A percentile compares a stretch with the other conserved stretches of the same genome.
These are phyloP conservation scores for Trifolium dubium DNA, from an alignment of 306 rosid species.

Conservation along the genomic window DNA sequence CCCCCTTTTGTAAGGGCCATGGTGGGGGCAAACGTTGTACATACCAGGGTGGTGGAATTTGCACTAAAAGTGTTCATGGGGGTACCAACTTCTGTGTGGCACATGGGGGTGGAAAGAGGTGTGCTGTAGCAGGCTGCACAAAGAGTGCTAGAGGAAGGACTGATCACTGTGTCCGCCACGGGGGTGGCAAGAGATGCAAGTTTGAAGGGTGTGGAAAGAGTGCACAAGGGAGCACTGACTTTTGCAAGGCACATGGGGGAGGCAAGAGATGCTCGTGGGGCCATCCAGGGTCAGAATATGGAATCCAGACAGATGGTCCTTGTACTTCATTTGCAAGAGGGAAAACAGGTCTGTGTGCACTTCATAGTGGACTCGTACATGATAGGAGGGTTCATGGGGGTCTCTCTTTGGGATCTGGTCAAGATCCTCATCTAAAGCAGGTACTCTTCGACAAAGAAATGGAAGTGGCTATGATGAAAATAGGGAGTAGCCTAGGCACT, in stretches of 20 bases:
- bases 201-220: slow-evolving; percentile 88
- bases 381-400: slow-evolving; percentile 98
- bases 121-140: slow-evolving; percentile 85
- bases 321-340: slow-evolving; percentile 91
- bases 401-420: slow-evolving; percentile 66
- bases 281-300: slow-evolving; percentile 73
- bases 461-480: slow-evolving; percentile 55
- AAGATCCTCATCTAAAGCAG: slow-evolving; percentile 58
- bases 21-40: slow-evolving; percentile 97
- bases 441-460: slow-evolving; percentile 42
- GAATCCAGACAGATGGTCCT: slow-evolving; percentile 60
- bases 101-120: slow-evolving; percentile 96
- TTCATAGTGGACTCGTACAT: slow-evolving; percentile 81
- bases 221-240: slow-evolving; percentile 97
- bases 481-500: slow-evolving; percentile 38
- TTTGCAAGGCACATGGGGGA: slow-evolving; percentile 98
- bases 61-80: slow-evolving; percentile 92
- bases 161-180: slow-evolving; percentile 95
- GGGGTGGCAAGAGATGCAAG: slow-evolving; percentile 95
- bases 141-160: slow-evolving; percentile 96
- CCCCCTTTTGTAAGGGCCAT: slow-evolving; percentile 90
- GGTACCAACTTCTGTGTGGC: slow-evolving; percentile 96
- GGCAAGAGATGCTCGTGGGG: slow-evolving; percentile 98
- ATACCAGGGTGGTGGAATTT: slow-evolving; percentile 77
- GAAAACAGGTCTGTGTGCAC: slow-evolving; percentile 86